Base-by-base conservation (phyloP, 2,329 filamentous ascomycete genomes). In the Myriangium duriaei region DNA sequence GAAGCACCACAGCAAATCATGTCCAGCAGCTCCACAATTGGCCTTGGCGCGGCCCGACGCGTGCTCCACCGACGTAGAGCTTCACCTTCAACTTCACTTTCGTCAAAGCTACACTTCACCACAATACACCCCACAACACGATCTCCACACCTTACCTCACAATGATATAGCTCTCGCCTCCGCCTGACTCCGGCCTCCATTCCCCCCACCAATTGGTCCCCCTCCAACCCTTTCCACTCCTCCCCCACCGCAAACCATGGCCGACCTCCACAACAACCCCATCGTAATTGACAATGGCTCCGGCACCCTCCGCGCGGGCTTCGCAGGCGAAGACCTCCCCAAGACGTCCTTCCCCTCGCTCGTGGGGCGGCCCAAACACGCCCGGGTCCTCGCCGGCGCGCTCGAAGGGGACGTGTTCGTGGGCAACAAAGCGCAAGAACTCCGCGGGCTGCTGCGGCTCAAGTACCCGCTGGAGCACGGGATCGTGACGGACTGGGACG, bases 271-370 rank as follows among this genome's bases (percentile, higher is more conserved):
- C 70, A 98, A 98, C 71, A 87, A 86, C 49, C 87, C 91, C 42
- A 94, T 98, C 61, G 91, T 98, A 57, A 82, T 98, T 55, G 91
- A 98, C 74, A 98, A 98, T 66, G 91, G 91, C 54, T 95, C 87
- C 49, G 91, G 91, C 48, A 98, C 91, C 4, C 96, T 98, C 58
- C 77, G 92, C 58, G 91, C 91, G 39, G 91, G 91, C 14, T 98
- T 96, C 58, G 91, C 91, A 24, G 91, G 91, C 49, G 87, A 95
- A 53, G 91, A 98, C 58, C 69, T 88, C 34, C 91, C 91, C 13
- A 94, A 94, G 67, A 94, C 85, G 68, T 92, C 81, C 67, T 98
- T 98, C 57, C 91, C 91, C 4, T 96, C 91, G 12, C 96, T 88
- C 60, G 91, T 98, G 45, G 91, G 91, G 37, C 78, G 91, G 49